These are phyloP conservation scores for Trichoderma oligosporum DNA, from an alignment of 2,329 filamentous ascomycete species.

Conservation along the genomic window DNA sequence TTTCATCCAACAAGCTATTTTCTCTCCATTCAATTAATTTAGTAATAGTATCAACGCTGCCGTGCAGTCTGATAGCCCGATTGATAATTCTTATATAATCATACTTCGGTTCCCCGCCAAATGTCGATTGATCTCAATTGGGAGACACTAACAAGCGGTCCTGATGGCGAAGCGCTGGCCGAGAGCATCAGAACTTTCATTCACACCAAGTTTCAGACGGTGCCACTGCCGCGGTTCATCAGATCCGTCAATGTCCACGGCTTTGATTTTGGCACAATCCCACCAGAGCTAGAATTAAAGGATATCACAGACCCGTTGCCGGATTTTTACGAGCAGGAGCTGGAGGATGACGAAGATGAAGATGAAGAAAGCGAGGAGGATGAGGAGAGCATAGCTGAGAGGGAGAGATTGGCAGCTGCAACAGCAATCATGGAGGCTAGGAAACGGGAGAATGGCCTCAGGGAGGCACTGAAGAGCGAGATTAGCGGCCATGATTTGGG, in stretches of 20 bases:
- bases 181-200: constrained; percentile 88
- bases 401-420: constrained; percentile 20
- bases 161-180: constrained; percentile 80
- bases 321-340: constrained; percentile 89
- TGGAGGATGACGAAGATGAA: constrained; percentile 50
- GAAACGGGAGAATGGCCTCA: constrained; percentile 26
- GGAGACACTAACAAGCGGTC: constrained; percentile 84
- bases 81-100: not conserved
- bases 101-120: not conserved
- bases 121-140: constrained; percentile 99
- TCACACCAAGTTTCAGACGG: constrained; percentile 90
- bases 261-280: constrained; percentile 83
- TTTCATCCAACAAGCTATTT: not conserved
- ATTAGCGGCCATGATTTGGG: constrained; percentile 43
- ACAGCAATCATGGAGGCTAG: constrained; percentile 8
- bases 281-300: constrained; percentile 86
- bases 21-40: not conserved
- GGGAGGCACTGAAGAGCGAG: constrained; percentile 34
- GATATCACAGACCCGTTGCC: constrained; percentile 93
- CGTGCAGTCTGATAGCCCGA: not conserved
- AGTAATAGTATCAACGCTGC: not conserved
- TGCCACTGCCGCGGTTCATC: constrained; percentile 90
- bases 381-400: constrained; percentile 23
- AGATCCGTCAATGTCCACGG: constrained; percentile 91
- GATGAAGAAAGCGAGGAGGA: constrained; percentile 36